phyloP scores from a whole-genome alignment of 768 basidiomycete species.

The Amylocystis lapponica region DNA sequence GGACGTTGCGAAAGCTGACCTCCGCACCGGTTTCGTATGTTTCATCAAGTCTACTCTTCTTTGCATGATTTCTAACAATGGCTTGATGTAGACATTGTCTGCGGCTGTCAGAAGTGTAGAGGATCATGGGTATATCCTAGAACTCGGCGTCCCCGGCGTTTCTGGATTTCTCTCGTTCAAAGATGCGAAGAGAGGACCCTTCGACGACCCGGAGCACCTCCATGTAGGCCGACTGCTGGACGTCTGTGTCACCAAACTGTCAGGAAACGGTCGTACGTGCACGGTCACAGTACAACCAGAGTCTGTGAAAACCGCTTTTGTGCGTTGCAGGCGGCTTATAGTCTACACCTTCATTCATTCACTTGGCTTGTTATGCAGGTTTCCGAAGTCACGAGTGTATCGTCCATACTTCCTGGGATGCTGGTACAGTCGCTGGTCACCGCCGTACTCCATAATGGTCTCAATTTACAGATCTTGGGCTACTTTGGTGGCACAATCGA shows the following conservation, averaged over 20 bases:
- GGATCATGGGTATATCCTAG: constrained; percentile 91
- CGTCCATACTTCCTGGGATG: constrained; percentile 81
- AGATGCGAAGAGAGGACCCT: constrained; percentile 43
- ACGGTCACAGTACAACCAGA: constrained; percentile 54
- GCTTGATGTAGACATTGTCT: constrained; percentile 52
- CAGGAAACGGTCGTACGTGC: constrained; percentile 76
- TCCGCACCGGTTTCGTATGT: constrained; percentile 73
- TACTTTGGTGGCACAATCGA: constrained; percentile 92
- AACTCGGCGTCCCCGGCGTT: constrained; percentile 72
- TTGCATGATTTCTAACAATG: not conserved
- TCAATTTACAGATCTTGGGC: constrained; percentile 85
- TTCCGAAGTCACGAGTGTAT: constrained; percentile 70
- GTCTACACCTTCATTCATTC: not conserved
- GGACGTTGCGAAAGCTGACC: constrained; percentile 72
- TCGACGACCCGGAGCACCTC: constrained; percentile 32
- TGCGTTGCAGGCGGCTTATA: constrained; percentile 28
- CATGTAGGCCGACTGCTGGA: constrained; percentile 64
- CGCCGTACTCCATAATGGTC: constrained; percentile 60
- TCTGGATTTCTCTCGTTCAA: constrained; percentile 84
- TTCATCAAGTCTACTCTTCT: constrained; percentile 5
- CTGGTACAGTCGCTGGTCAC: constrained; percentile 83
- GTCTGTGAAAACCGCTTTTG: constrained; percentile 46
- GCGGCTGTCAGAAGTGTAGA: constrained; percentile 80
- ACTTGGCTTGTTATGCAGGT: constrained; percentile 35
- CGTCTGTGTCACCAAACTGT: constrained; percentile 58